A percentile compares a stretch with the other conserved stretches of the same genome.
Conservation (phyloP, 345 rosid genomes). For the Ceriops decandra region DNA sequence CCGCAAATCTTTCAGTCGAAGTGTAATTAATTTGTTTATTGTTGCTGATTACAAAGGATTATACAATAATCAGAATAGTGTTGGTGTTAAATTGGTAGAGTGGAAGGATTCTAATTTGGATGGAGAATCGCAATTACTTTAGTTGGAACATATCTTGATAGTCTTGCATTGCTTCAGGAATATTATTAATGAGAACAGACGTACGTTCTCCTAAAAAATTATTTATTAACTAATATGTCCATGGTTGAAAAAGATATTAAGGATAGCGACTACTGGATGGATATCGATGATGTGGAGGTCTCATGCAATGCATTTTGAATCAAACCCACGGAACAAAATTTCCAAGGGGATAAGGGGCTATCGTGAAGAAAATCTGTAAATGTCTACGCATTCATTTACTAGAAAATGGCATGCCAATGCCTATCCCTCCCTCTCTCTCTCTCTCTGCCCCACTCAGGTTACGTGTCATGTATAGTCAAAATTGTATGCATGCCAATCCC, state of each 20-base stretch:
- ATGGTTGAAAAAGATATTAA: neutral
- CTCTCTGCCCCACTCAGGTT: neutral
- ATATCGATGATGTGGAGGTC: conserved; percentile 26
- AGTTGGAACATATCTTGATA: too few species aligned
- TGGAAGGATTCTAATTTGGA: too few species aligned
- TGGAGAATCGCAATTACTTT: too few species aligned
- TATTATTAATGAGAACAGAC: too few species aligned
- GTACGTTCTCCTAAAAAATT: too few species aligned
- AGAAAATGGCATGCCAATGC: conserved; percentile 7
- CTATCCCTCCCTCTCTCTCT: neutral
- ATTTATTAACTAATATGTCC: neutral
- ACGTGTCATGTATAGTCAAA: neutral
- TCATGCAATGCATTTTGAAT: neutral
- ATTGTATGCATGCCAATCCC: too few species aligned
- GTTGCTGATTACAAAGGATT: too few species aligned
- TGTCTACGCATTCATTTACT: conserved; percentile 13
- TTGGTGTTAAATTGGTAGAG: too few species aligned
- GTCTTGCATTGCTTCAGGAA: too few species aligned
- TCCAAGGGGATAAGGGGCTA: neutral
- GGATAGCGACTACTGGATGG: conserved; percentile 5
- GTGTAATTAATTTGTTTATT: too few species aligned
- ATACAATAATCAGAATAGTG: too few species aligned
- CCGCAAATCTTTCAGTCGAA: too few species aligned
- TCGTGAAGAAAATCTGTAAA: neutral
- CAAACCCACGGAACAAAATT: neutral